Conservation (phyloP, 331 rosid species). For the Quercus phellos region DNA sequence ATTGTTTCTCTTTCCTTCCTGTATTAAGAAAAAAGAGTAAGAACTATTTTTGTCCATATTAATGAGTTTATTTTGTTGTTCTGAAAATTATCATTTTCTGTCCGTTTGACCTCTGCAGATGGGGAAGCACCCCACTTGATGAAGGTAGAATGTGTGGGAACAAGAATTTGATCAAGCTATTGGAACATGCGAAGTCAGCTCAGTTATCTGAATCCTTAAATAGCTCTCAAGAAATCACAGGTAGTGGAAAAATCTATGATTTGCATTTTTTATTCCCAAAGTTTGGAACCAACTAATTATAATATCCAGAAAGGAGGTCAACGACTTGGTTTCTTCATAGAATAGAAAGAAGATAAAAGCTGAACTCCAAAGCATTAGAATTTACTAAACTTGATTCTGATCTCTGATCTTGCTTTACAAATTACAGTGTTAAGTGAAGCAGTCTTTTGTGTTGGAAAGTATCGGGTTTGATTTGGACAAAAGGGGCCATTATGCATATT, state of each 20-base stretch:
- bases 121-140: slow-evolving; percentile 96
- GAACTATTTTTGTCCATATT: background rate
- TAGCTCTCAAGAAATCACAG: slow-evolving; percentile 43
- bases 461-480: background rate
- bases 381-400: background rate
- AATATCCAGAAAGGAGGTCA: background rate
- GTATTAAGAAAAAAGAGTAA: background rate
- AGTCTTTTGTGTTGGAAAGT: background rate
- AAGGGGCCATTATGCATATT: background rate
- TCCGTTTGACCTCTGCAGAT: slow-evolving; percentile 37
- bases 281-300: background rate
- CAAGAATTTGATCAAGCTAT: slow-evolving; percentile 61
- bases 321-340: background rate
- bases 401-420: background rate
- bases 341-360: background rate
- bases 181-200: slow-evolving; percentile 69
- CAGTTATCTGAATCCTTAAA: slow-evolving; percentile 50
- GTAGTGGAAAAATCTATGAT: slow-evolving; percentile 28
- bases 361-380: background rate
- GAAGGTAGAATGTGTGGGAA: slow-evolving; percentile 83
- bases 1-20: slow-evolving; percentile 15
- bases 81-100: background rate
- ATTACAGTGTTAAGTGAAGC: background rate
- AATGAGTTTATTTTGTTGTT: background rate
- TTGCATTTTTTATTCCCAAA: background rate